These are phyloP conservation scores for Acanthamoeba rhysodes DNA, from an alignment of 208 protist species.

Conservation along the genomic window DNA sequence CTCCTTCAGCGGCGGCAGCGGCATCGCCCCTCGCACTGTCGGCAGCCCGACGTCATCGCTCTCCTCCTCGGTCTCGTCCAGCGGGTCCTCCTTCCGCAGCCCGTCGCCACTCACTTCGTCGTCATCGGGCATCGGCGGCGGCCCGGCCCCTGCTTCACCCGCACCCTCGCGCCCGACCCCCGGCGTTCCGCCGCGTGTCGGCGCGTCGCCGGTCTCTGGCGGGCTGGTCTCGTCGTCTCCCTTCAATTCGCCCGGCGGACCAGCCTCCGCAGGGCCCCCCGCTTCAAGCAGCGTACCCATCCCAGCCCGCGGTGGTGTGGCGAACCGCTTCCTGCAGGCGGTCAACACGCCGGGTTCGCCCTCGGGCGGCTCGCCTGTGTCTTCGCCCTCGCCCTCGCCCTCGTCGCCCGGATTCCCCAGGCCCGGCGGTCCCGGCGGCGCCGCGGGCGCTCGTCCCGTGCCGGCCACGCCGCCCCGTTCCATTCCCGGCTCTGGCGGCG, in stretches of 20 bases:
- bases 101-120: neutral
- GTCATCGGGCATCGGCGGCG: neutral
- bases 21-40: neutral
- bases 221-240: neutral
- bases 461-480: neutral
- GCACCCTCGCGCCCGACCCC: neutral
- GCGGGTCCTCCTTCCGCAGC: slow-evolving; percentile 11
- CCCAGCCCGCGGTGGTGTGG: neutral
- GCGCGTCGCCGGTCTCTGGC: neutral
- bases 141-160: neutral
- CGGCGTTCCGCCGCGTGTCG: neutral
- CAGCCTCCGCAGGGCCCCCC: neutral
- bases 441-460: neutral
- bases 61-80: neutral
- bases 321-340: neutral
- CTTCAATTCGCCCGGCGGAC: neutral
- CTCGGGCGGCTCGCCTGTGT: neutral
- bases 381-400: neutral
- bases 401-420: neutral
- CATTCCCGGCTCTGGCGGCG: neutral
- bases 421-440: neutral
- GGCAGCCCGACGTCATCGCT: neutral
- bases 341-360: slow-evolving; percentile 25
- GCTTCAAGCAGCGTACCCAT: neutral
- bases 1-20: neutral